A percentile compares a stretch with the other conserved stretches of the same genome.
Conservation (phyloP, 2,329 filamentous ascomycete species). For the Penicillium sclerotigenum region DNA sequence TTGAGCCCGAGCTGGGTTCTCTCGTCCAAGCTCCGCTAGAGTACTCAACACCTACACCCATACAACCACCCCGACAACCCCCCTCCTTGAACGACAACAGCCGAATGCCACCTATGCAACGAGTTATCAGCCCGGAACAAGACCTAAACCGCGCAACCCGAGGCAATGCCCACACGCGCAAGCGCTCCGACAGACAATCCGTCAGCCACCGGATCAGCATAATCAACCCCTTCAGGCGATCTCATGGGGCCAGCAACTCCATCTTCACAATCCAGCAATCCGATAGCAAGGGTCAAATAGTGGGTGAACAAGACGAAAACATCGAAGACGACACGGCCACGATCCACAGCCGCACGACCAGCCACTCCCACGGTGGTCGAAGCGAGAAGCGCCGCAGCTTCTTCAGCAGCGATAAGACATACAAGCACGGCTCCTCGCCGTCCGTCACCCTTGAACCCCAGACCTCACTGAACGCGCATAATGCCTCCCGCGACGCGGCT, state of each 20-base stretch:
- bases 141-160: slow-evolving; percentile 35
- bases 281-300: slow-evolving; percentile 23
- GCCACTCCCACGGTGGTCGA: slow-evolving; percentile 33
- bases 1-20: slow-evolving; percentile 63
- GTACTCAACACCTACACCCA: slow-evolving; percentile 35
- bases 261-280: slow-evolving; percentile 35
- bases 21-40: slow-evolving; percentile 49
- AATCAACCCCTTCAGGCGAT: slow-evolving; percentile 45
- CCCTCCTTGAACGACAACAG: slow-evolving; percentile 27
- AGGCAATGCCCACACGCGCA: slow-evolving; percentile 29
- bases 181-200: slow-evolving; percentile 37
- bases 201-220: slow-evolving; percentile 43
- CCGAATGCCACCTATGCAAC: slow-evolving; percentile 23
- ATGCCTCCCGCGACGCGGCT: slow-evolving; percentile 27
- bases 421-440: slow-evolving; percentile 34
- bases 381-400: slow-evolving; percentile 42
- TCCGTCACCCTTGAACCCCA: slow-evolving; percentile 30
- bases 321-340: slow-evolving; percentile 37
- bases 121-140: slow-evolving; percentile 37
- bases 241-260: slow-evolving; percentile 37
- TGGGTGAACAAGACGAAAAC: slow-evolving; percentile 20
- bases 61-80: slow-evolving; percentile 42
- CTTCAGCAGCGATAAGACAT: slow-evolving; percentile 35
- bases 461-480: slow-evolving; percentile 25
- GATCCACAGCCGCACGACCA: slow-evolving; percentile 38